phyloP scores from a whole-genome alignment of 768 basidiomycete genomes.

The Lactifluus hygrophoroides region DNA sequence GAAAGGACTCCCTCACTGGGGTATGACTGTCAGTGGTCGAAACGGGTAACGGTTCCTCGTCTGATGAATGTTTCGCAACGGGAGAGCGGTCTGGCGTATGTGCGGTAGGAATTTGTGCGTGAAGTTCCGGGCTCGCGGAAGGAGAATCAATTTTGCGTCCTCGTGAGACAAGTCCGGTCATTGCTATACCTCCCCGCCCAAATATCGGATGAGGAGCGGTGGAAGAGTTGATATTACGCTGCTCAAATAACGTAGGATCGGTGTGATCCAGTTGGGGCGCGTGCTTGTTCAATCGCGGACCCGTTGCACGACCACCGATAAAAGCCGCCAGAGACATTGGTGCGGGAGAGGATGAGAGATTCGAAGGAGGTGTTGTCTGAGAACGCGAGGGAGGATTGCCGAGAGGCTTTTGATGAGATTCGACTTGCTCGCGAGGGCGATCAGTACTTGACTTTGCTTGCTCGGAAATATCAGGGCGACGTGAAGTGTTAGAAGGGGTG shows the following conservation, averaged over 20 bases:
- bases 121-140: background rate
- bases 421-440: background rate
- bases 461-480: background rate
- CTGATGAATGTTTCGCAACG: background rate
- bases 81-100: constrained; percentile 9
- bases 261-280: constrained; percentile 62
- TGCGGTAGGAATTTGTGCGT: constrained; percentile 1
- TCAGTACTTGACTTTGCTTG: background rate
- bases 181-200: constrained; percentile 63
- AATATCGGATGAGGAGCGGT: constrained; percentile 63
- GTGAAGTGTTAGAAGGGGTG: background rate
- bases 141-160: constrained; percentile 13
- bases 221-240: constrained; percentile 39
- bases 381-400: background rate
- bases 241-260: constrained; percentile 59
- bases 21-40: background rate
- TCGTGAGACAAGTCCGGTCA: constrained; percentile 54
- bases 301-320: constrained; percentile 70
- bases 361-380: background rate
- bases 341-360: constrained; percentile 26
- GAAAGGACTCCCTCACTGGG: background rate
- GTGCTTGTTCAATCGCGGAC: constrained; percentile 64
- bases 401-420: constrained; percentile 10
- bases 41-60: background rate
- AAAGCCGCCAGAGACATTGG: constrained; percentile 72